Conservation (phyloP, 306 rosid genomes). For the Lagenaria siceraria region DNA sequence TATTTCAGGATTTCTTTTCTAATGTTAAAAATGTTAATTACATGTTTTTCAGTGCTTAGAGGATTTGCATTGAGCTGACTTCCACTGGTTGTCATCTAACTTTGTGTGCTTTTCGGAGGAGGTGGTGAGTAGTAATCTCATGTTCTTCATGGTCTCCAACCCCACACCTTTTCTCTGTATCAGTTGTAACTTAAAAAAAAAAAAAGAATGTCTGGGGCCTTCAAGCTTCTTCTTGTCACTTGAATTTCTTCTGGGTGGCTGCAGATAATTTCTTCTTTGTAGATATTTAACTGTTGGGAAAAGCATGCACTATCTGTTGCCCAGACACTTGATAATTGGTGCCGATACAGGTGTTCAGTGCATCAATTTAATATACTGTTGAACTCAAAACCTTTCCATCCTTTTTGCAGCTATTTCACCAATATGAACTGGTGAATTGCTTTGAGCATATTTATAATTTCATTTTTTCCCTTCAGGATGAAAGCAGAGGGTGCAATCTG, state of each 20-base stretch:
- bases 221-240: slow-evolving; percentile 17
- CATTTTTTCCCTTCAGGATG: neutral
- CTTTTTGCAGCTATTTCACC: slow-evolving; percentile 8
- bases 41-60: slow-evolving; percentile 35
- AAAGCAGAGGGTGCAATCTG: neutral
- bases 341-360: slow-evolving; percentile 21
- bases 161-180: slow-evolving; percentile 22
- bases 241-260: slow-evolving; percentile 26
- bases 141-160: slow-evolving; percentile 26
- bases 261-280: slow-evolving; percentile 23
- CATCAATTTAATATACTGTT: slow-evolving; percentile 19
- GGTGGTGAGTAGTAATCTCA: slow-evolving; percentile 41
- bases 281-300: slow-evolving; percentile 30
- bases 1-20: neutral
- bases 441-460: slow-evolving; percentile 4
- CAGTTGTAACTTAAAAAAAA: slow-evolving; percentile 17
- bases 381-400: slow-evolving; percentile 13
- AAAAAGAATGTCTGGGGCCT: slow-evolving; percentile 22
- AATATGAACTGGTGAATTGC: slow-evolving; percentile 5
- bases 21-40: neutral
- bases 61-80: slow-evolving; percentile 30
- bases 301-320: slow-evolving; percentile 22
- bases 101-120: slow-evolving; percentile 30
- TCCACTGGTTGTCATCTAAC: slow-evolving; percentile 25
- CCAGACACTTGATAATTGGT: slow-evolving; percentile 20